Evolutionary conservation across 805 yeast species (phyloP), one percentile per base, ranked within the genome.

Genomic region (Lachancea sp.): DNA sequence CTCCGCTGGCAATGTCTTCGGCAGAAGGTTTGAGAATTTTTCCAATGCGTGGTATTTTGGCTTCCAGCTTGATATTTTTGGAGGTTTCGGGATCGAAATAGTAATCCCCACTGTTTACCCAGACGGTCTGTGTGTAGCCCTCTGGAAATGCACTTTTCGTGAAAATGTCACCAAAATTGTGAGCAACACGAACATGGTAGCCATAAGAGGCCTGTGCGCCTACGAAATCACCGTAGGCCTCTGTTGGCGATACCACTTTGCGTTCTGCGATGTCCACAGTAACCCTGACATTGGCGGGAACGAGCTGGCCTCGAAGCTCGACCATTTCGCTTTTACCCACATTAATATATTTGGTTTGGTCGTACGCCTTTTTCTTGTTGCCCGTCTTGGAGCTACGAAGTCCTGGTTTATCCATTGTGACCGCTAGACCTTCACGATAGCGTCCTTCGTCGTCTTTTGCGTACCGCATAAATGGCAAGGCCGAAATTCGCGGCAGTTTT

Each of bases 241-340:
- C 80, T 10, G 68, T 53, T 7, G 93, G 87, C 0, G 87, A 77
- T 0, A 86, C 93, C 11, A 87, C 77, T 44, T 73, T 74, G 41
- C 72, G 74, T 10, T 74, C 75, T 37, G 77, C 68, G 9, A 79
- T 50, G 56, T 90, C 87, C 1, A 90, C 86, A 0, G 95, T 86
- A 9, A 90, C 95, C 52, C 95, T 70, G 13, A 83, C 87, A 54
- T 85, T 79, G 0, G 78, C 74, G 2, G 95, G 95, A 3, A 86
- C 81, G 46, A 79, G 80, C 50, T 75, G 77, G 7, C 70, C 67
- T 7, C 63, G 63, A 41, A 89, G 70, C 58, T 82, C 82, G 27
- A 89, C 53, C 15, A 81, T 72, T 44, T 75, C 66, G 2, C 69
- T 67, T 45, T 71, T 74, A 1, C 97, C 97, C 37, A 89, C 71